Conservation (phyloP, 2,329 filamentous ascomycete genomes). For the Calcarisporium arbuscula region DNA sequence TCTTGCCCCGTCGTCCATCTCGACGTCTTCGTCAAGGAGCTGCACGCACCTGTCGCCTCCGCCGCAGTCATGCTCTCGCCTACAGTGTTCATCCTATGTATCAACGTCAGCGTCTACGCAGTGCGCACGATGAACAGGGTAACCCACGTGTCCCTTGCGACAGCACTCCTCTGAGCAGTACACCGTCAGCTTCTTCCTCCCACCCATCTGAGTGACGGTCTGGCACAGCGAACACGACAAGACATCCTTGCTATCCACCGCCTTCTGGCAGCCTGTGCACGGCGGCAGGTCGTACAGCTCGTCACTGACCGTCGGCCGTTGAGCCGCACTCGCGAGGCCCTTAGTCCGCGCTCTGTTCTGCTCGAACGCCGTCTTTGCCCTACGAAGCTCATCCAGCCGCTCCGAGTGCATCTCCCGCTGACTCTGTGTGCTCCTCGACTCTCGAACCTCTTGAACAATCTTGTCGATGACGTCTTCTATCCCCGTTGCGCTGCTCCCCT, state of each 20-base stretch:
- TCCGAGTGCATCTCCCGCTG: slow-evolving; percentile 31
- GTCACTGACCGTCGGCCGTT: slow-evolving; percentile 20
- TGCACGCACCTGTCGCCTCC: slow-evolving; percentile 34
- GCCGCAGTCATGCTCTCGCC: slow-evolving; percentile 33
- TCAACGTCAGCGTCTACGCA: slow-evolving; percentile 12
- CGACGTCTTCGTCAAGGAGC: slow-evolving; percentile 30
- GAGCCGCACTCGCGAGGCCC: slow-evolving; percentile 23
- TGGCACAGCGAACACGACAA: slow-evolving; percentile 40
- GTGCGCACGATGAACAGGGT: not conserved
- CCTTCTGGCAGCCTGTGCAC: slow-evolving; percentile 32
- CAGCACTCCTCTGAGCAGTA: slow-evolving; percentile 41
- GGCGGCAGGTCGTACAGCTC: slow-evolving; percentile 31
- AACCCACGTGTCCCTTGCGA: slow-evolving; percentile 34
- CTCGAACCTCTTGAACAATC: slow-evolving; percentile 25
- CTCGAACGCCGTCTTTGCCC: slow-evolving; percentile 44
- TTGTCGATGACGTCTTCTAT: slow-evolving; percentile 28
- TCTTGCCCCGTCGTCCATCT: slow-evolving; percentile 27
- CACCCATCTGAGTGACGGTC: slow-evolving; percentile 30
- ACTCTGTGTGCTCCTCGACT: slow-evolving; percentile 21
- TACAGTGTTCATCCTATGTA: slow-evolving; percentile 30
- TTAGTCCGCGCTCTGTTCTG: slow-evolving; percentile 34
- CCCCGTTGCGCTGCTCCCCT: slow-evolving; percentile 16
- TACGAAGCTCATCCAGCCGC: slow-evolving; percentile 39
- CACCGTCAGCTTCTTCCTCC: slow-evolving; percentile 28
- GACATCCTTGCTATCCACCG: slow-evolving; percentile 27